These are phyloP conservation scores for Tetrahymena borealis DNA, from an alignment of 73 alveolate genomes.

Conservation along the genomic window DNA sequence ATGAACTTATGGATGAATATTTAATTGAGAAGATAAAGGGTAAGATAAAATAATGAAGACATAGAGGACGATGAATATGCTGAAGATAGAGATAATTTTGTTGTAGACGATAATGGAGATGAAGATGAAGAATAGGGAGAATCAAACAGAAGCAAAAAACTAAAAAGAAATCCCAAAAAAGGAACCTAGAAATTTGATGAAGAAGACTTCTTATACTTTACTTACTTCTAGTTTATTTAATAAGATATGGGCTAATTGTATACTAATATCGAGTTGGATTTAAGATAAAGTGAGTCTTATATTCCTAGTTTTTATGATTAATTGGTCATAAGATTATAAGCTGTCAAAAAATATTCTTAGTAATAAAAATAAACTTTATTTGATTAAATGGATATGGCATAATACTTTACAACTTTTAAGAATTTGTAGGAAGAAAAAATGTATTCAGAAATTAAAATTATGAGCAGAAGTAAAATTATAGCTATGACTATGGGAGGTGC, in stretches of 20 bases:
- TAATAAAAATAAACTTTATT: background rate
- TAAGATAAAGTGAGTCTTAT: background rate
- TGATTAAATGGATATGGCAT: background rate
- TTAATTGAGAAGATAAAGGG: too few species aligned
- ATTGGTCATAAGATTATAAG: background rate
- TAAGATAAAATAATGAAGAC: background rate
- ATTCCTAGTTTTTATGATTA: background rate
- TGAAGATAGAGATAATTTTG: background rate
- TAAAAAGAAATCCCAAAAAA: too few species aligned
- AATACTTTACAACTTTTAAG: background rate
- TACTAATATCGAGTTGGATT: background rate
- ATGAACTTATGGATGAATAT: too few species aligned
- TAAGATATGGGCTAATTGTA: background rate
- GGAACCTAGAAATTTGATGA: too few species aligned
- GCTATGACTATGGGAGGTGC: constrained; percentile 89
- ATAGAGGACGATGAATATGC: background rate
- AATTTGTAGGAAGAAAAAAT: background rate
- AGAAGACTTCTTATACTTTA: background rate
- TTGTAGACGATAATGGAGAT: background rate
- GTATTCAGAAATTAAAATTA: background rate
- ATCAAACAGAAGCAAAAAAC: background rate
- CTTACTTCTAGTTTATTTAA: background rate
- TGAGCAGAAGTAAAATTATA: constrained; percentile 41
- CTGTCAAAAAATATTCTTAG: background rate
- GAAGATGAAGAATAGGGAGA: background rate